These are phyloP conservation scores for Naganishia liquefaciens DNA, from an alignment of 1,284 basidiomycete species.

Conservation along the genomic window DNA sequence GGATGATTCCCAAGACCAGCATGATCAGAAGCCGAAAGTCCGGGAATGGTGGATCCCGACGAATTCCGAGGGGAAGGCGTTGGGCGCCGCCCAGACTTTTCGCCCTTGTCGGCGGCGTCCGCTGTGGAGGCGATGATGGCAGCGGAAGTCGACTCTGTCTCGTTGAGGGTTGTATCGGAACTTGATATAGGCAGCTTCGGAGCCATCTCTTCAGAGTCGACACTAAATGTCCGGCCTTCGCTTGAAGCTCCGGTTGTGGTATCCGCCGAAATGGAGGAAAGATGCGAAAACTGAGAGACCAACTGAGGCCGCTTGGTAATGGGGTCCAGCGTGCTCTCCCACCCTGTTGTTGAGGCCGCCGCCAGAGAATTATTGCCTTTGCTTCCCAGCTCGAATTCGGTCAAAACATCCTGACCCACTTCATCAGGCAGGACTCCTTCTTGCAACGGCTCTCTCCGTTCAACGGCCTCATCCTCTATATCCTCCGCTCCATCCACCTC, in stretches of 20 bases:
- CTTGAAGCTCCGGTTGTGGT: slow-evolving; percentile 17
- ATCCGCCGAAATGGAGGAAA: slow-evolving; percentile 10
- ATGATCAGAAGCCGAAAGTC: too few species aligned
- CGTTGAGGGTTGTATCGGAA: background rate
- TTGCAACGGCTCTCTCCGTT: background rate
- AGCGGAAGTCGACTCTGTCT: too few species aligned
- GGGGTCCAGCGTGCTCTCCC: background rate
- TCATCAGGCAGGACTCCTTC: too few species aligned
- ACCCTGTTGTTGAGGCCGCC: background rate
- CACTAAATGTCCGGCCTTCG: slow-evolving; percentile 19
- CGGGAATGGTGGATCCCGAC: too few species aligned
- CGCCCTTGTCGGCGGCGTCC: background rate
- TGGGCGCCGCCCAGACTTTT: background rate
- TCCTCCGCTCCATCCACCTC: background rate
- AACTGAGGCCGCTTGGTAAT: background rate
- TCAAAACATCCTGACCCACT: background rate
- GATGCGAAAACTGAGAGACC: background rate
- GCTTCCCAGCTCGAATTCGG: background rate
- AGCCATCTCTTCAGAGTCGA: slow-evolving; percentile 17
- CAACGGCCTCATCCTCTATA: background rate
- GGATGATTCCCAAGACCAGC: too few species aligned
- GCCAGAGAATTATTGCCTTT: background rate
- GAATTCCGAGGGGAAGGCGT: background rate
- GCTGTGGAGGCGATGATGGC: too few species aligned
- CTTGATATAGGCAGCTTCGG: background rate